Conservation (phyloP, 108 stramenopile genomes). For the Nitzschia sp. region DNA sequence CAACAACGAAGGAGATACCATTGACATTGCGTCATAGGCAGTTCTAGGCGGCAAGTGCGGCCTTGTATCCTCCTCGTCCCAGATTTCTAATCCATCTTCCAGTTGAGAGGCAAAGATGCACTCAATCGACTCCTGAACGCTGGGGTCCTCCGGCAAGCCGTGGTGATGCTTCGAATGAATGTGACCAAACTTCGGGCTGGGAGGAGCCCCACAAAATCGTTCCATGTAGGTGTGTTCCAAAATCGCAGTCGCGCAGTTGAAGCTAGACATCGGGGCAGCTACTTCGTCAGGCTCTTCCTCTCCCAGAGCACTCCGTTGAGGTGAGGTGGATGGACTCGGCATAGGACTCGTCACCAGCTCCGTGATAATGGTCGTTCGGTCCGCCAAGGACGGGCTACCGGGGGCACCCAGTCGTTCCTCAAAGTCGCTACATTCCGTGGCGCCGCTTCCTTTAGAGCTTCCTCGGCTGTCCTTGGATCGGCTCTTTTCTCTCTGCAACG, state of each 20-base stretch:
- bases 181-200: not conserved
- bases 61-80: conserved; percentile 28
- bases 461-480: conserved; percentile 6
- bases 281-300: not conserved
- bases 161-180: not conserved
- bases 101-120: conserved; percentile 62
- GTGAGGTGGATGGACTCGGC: not conserved
- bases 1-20: conserved; percentile 36
- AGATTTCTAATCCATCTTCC: conserved; percentile 35
- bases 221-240: conserved; percentile 42
- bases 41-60: conserved; percentile 1
- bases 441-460: not conserved
- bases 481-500: not conserved
- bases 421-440: conserved; percentile 2
- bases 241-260: conserved; percentile 30
- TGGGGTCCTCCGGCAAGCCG: conserved; percentile 52
- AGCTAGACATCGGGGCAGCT: not conserved
- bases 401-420: not conserved
- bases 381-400: not conserved
- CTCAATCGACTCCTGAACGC: conserved; percentile 63
- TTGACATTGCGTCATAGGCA: conserved; percentile 2
- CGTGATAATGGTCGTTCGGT: conserved; percentile 14
- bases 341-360: not conserved
- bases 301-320: not conserved
- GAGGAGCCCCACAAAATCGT: conserved; percentile 20